Percentiles rank a stretch among this genome's conserved stretches.
phyloP scores from a whole-genome alignment of 2,329 filamentous ascomycete species.

The Curvularia lunata region DNA sequence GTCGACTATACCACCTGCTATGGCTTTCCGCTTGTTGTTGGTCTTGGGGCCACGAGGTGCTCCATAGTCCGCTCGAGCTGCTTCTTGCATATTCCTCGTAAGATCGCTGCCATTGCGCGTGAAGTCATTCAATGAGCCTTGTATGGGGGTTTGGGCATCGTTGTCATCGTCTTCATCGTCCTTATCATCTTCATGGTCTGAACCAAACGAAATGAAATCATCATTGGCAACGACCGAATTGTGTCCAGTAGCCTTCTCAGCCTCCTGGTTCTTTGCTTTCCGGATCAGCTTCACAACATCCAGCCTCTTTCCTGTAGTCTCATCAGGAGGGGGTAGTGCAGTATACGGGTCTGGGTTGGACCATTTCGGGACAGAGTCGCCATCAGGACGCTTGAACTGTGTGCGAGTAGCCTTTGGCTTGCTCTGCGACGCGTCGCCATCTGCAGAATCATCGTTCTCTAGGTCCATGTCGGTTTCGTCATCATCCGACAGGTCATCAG shows the following conservation, averaged over 20 bases:
- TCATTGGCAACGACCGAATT: constrained; percentile 59
- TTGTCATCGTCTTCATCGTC: constrained; percentile 36
- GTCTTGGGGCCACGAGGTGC: constrained; percentile 16
- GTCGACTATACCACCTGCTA: constrained; percentile 51
- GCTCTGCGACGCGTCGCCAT: constrained; percentile 22
- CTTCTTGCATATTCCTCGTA: constrained; percentile 10
- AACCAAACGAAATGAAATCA: constrained; percentile 88
- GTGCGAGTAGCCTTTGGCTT: constrained; percentile 34
- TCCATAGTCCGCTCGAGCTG: constrained; percentile 20
- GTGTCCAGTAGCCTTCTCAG: constrained; percentile 61
- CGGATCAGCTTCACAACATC: constrained; percentile 91
- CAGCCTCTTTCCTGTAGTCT: constrained; percentile 72
- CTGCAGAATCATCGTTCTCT: constrained; percentile 33
- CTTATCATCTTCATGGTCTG: not conserved
- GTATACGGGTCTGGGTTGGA: constrained; percentile 97
- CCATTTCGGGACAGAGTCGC: constrained; percentile 72
- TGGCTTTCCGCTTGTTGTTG: constrained; percentile 71
- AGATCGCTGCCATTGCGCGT: constrained; percentile 15
- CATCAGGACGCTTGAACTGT: constrained; percentile 31
- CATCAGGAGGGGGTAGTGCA: constrained; percentile 79
- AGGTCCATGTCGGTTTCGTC: constrained; percentile 44
- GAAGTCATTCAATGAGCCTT: constrained; percentile 36
- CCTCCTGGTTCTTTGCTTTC: constrained; percentile 74
- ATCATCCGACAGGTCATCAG: constrained; percentile 51
- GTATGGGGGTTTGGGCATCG: constrained; percentile 13